phyloP scores from a whole-genome alignment of 805 yeast genomes.

The Starmerella asiatica region DNA sequence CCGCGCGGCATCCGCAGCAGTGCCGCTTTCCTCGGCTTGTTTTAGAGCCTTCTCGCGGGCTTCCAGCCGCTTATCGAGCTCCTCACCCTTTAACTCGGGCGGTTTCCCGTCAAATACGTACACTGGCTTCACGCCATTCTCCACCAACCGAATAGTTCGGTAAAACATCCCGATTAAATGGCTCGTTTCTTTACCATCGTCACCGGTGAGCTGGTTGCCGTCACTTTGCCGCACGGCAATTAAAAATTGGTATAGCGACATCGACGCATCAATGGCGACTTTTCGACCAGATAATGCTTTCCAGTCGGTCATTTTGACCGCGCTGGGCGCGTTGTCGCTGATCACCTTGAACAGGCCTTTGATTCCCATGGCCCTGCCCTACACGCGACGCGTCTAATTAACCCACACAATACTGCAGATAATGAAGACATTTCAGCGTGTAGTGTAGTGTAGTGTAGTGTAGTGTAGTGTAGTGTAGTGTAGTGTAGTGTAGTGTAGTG shows the following conservation, averaged over 20 bases:
- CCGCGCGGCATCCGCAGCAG: slow-evolving; percentile 59
- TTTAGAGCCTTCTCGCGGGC: slow-evolving; percentile 73
- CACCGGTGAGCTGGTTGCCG: slow-evolving; percentile 83
- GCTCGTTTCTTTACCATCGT: slow-evolving; percentile 77
- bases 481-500: too few relatives aligned
- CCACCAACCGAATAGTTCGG: slow-evolving; percentile 78
- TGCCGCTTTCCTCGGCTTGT: slow-evolving; percentile 60
- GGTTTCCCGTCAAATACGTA: slow-evolving; percentile 98
- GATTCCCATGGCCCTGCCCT: slow-evolving; percentile 23
- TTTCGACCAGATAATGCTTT: slow-evolving; percentile 82
- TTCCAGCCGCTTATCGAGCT: slow-evolving; percentile 69
- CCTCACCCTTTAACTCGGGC: slow-evolving; percentile 86
- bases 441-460: neutral
- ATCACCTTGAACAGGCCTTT: slow-evolving; percentile 65
- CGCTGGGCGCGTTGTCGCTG: slow-evolving; percentile 77
- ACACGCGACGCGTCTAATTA: too few relatives aligned
- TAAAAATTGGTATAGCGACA: slow-evolving; percentile 90
- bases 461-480: too few relatives aligned
- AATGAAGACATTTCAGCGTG: too few relatives aligned
- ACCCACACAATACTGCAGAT: too few relatives aligned
- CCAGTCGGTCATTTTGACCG: slow-evolving; percentile 65
- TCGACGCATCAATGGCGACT: slow-evolving; percentile 82
- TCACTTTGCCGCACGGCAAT: slow-evolving; percentile 95
- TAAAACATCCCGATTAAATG: slow-evolving; percentile 95
- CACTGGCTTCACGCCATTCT: slow-evolving; percentile 88